Conservation (phyloP, 164 flowering plant genomes). For the Vitis rupestris region DNA sequence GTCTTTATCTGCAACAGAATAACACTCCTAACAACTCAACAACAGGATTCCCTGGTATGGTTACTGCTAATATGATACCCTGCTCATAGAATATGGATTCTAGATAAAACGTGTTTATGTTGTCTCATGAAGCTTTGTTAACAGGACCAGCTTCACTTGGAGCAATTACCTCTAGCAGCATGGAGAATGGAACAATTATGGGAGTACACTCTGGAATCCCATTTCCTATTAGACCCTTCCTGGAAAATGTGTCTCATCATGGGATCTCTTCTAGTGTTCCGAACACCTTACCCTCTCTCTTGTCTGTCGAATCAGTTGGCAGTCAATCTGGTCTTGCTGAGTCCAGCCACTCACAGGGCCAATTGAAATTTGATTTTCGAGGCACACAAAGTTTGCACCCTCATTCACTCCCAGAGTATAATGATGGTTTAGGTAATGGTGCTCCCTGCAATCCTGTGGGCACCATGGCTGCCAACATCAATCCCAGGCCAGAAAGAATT, state of each 20-base stretch:
- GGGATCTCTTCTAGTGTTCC: conserved; percentile 55
- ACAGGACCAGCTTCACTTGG: conserved; percentile 39
- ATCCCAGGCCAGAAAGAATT: conserved; percentile 36
- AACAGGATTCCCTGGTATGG: conserved; percentile 33
- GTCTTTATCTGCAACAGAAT: conserved; percentile 22
- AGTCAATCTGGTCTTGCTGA: conserved; percentile 38
- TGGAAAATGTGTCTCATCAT: conserved; percentile 41
- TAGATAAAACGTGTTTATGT: background rate
- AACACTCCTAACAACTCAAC: conserved; percentile 41
- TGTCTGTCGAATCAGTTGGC: conserved; percentile 43
- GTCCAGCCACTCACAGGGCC: conserved; percentile 32
- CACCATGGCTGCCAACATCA: conserved; percentile 31
- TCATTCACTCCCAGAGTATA: conserved; percentile 70
- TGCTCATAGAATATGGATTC: background rate
- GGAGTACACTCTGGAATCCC: conserved; percentile 34
- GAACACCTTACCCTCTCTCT: conserved; percentile 41
- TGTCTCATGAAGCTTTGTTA: conserved; percentile 20
- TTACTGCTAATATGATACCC: background rate
- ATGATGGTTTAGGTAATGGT: conserved; percentile 38
- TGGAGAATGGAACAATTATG: conserved; percentile 34
- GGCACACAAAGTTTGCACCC: conserved; percentile 41
- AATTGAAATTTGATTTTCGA: conserved; percentile 43
- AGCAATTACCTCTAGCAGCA: conserved; percentile 21
- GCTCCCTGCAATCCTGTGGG: conserved; percentile 35
- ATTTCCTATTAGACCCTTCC: conserved; percentile 27